Conservation (phyloP, 148 eudicot species). For the Chenopodium quinoa region DNA sequence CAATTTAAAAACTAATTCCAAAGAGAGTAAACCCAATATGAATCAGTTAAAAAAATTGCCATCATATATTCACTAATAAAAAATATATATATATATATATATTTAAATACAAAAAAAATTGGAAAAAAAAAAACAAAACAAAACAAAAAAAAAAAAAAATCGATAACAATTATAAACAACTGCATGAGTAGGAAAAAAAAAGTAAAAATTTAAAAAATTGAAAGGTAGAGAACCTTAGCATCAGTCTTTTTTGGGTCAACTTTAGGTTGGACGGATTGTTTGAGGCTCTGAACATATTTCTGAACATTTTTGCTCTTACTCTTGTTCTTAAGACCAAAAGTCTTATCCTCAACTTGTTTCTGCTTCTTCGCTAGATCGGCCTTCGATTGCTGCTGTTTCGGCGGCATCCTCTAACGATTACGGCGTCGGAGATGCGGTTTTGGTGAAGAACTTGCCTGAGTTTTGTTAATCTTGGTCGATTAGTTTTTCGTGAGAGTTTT, state of each 20-base stretch:
- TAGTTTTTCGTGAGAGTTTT: too few species aligned
- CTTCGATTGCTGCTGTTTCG: constrained; percentile 66
- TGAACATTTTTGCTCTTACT: constrained; percentile 86
- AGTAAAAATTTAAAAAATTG: too few species aligned
- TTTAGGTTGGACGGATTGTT: constrained; percentile 65
- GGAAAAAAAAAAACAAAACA: too few species aligned
- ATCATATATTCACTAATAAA: too few species aligned
- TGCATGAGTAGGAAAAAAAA: neutral
- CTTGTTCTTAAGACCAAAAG: constrained; percentile 91
- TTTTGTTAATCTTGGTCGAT: too few species aligned
- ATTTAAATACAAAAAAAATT: too few species aligned
- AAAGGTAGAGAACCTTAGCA: constrained; percentile 49
- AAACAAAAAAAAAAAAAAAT: neutral
- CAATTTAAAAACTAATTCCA: neutral
- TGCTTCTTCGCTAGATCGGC: constrained; percentile 90
- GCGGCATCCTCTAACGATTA: constrained; percentile 53
- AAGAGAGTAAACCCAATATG: neutral
- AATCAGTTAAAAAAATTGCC: neutral
- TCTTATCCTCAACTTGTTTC: constrained; percentile 84
- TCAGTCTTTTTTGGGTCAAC: constrained; percentile 58
- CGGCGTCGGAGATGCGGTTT: neutral
- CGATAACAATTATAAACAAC: neutral
- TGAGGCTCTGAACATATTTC: constrained; percentile 78
- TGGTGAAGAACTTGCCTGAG: neutral
- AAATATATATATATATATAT: too few species aligned